Conservation (phyloP, 345 rosid species). For the Eucalyptus tenuipes region DNA sequence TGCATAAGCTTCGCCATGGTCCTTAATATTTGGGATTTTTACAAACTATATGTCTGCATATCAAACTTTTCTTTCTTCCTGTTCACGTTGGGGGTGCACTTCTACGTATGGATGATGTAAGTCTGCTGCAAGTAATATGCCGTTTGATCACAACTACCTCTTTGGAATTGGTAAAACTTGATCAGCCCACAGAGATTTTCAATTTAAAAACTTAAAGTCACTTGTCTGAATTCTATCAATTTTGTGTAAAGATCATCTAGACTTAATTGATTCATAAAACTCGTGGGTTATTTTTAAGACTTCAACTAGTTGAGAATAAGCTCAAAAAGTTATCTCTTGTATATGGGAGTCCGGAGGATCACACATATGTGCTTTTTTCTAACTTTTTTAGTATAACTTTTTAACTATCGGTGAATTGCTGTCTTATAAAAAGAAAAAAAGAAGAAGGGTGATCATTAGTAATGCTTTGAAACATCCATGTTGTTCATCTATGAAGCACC, state of each 20-base stretch:
- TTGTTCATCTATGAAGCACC: background rate
- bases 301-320: background rate
- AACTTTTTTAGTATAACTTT: background rate
- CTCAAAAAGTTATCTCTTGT: background rate
- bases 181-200: background rate
- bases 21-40: background rate
- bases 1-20: background rate
- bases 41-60: background rate
- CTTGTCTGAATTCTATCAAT: background rate
- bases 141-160: background rate
- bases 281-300: background rate
- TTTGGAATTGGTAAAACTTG: background rate
- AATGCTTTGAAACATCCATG: background rate
- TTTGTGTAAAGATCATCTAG: background rate
- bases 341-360: background rate
- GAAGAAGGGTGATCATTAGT: background rate
- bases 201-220: background rate
- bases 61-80: background rate
- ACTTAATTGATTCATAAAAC: background rate
- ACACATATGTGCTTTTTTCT: no score
- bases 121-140: background rate
- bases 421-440: background rate
- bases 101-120: background rate
- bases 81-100: background rate
- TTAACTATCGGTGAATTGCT: background rate